Conservation (phyloP, 1,284 basidiomycete species). For the Heliocybe sulcata region DNA sequence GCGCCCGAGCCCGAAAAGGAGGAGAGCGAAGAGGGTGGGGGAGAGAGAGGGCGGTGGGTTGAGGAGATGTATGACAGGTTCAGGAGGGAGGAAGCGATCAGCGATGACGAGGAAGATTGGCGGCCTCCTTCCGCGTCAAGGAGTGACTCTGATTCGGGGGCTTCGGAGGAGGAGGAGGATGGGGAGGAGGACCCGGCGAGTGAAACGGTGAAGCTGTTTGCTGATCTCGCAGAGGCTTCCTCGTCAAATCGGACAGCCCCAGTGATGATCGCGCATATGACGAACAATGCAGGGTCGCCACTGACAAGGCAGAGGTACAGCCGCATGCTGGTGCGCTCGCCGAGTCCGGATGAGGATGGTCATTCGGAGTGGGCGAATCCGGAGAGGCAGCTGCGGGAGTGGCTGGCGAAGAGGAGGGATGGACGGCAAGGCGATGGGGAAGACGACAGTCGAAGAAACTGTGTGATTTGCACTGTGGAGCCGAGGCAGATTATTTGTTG, state of each 20-base stretch:
- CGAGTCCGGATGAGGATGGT: constrained; percentile 8
- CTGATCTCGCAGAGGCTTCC: constrained; percentile 32
- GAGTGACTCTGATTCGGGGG: constrained; percentile 18
- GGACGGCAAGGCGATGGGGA: constrained; percentile 13
- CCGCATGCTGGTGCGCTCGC: constrained; percentile 18
- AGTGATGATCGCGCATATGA: constrained; percentile 43
- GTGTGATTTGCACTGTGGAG: constrained; percentile 70
- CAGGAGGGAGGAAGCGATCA: constrained; percentile 54
- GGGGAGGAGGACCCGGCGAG: constrained; percentile 15
- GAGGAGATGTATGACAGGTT: constrained; percentile 46
- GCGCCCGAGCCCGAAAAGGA: constrained; percentile 8
- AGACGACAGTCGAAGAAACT: constrained; percentile 36
- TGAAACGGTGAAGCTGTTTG: constrained; percentile 26
- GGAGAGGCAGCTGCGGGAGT: constrained; percentile 18
- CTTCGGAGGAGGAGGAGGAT: constrained; percentile 5
- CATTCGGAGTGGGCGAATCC: too few relatives aligned
- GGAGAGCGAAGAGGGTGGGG: constrained; percentile 10
- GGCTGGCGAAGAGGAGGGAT: constrained; percentile 10
- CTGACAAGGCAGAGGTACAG: constrained; percentile 40
- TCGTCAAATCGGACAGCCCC: constrained; percentile 26
- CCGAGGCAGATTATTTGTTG: constrained; percentile 68
- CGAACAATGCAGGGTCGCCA: constrained; percentile 28
- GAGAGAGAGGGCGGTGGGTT: constrained; percentile 9
- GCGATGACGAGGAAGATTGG: constrained; percentile 53
- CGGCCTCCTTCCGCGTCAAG: constrained; percentile 14